These are phyloP conservation scores for Cocos nucifera DNA, from an alignment of 176 grass and related monocot genomes.

Conservation along the genomic window DNA sequence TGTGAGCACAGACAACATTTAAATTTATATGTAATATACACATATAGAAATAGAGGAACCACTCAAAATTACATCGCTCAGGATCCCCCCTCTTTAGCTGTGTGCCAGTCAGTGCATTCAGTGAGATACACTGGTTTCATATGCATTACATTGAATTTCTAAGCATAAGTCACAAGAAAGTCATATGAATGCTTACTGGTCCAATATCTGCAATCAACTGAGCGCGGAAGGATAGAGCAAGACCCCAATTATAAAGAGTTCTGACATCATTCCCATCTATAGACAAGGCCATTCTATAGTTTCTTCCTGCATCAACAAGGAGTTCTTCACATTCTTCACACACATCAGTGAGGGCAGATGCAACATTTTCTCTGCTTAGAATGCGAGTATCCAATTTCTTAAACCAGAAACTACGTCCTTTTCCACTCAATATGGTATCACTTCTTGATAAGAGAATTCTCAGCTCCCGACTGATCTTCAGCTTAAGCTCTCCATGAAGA, in stretches of 20 bases:
- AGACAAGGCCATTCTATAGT: constrained; percentile 58
- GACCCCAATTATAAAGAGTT: constrained; percentile 84
- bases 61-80: too few species aligned
- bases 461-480: constrained; percentile 82
- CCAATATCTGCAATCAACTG: constrained; percentile 90
- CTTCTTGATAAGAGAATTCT: constrained; percentile 57
- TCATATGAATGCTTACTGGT: constrained; percentile 49
- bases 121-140: too few species aligned
- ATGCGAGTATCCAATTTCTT: constrained; percentile 46
- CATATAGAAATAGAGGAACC: too few species aligned
- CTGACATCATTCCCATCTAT: constrained; percentile 67
- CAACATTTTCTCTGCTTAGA: constrained; percentile 43
- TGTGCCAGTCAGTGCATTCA: too few species aligned
- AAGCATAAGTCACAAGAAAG: neutral
- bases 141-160: too few species aligned
- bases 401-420: constrained; percentile 19
- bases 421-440: constrained; percentile 18
- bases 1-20: too few species aligned
- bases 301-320: constrained; percentile 70
- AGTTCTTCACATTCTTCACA: constrained; percentile 91
- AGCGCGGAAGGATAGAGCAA: constrained; percentile 65
- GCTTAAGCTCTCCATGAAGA: constrained; percentile 88
- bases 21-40: too few species aligned
- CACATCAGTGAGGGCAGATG: constrained; percentile 44
- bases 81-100: too few species aligned